phyloP scores from a whole-genome alignment of 2,329 filamentous ascomycete species.

The Capronia epimyces region DNA sequence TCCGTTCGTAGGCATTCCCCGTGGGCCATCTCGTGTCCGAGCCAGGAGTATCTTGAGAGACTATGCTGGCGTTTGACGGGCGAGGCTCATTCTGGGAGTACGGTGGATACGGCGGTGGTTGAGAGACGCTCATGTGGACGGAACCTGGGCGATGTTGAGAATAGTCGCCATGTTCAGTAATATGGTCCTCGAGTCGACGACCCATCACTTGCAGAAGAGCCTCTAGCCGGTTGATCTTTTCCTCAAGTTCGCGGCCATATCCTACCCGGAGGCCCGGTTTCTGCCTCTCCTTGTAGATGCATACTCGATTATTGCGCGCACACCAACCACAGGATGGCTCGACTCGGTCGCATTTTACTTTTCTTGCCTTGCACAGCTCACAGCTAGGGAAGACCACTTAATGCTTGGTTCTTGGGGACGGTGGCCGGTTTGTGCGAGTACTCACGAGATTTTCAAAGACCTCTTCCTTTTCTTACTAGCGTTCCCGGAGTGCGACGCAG shows the following conservation, averaged over 20 bases:
- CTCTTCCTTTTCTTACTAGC: conserved; percentile 52
- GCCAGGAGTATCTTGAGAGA: conserved; percentile 23
- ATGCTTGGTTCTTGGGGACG: background rate
- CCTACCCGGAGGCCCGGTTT: conserved; percentile 62
- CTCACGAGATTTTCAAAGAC: conserved; percentile 35
- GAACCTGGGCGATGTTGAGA: conserved; percentile 12
- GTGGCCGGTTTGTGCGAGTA: background rate
- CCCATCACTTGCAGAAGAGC: conserved; percentile 25
- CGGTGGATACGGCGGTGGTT: conserved; percentile 7
- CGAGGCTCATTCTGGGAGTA: conserved; percentile 20
- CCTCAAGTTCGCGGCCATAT: conserved; percentile 57
- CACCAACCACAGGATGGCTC: conserved; percentile 65
- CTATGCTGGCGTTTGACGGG: conserved; percentile 18
- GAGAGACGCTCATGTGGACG: conserved; percentile 10
- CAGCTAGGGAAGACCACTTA: conserved; percentile 31
- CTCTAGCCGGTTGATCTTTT: conserved; percentile 53
- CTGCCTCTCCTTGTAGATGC: conserved; percentile 65
- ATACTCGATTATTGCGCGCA: conserved; percentile 58
- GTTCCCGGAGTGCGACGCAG: conserved; percentile 8
- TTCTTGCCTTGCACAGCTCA: conserved; percentile 42
- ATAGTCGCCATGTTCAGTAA: conserved; percentile 23
- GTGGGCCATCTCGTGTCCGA: conserved; percentile 18
- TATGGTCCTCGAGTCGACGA: conserved; percentile 28
- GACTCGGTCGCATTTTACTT: conserved; percentile 42
- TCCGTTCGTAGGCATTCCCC: conserved; percentile 23